phyloP scores from a whole-genome alignment of 495 filamentous ascomycete genomes.

The Hypoxylon fuscum region DNA sequence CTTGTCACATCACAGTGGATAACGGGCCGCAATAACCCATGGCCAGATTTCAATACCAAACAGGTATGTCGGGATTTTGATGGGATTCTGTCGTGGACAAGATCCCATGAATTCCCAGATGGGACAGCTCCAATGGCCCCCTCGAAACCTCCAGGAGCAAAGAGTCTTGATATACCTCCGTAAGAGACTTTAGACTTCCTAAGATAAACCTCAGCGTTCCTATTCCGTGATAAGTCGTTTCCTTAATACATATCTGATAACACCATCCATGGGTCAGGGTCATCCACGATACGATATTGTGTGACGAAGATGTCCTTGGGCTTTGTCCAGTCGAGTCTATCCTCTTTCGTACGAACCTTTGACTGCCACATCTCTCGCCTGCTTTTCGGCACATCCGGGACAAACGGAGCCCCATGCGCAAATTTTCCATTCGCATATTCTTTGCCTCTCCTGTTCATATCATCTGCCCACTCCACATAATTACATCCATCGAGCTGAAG shows the following conservation, averaged over 20 bases:
- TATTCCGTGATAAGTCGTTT: too few species aligned
- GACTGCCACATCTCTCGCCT: not conserved
- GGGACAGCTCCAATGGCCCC: too few species aligned
- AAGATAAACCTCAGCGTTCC: too few species aligned
- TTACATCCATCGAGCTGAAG: conserved; percentile 47
- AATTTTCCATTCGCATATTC: not conserved
- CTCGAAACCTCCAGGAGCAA: too few species aligned
- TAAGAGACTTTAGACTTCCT: too few species aligned
- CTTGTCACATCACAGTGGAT: conserved; percentile 43
- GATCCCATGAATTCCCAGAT: not conserved
- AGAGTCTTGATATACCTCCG: too few species aligned
- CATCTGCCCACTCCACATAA: conserved; percentile 45
- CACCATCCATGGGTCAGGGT: conserved; percentile 2
- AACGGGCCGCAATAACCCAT: conserved; percentile 19
- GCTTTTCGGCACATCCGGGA: not conserved
- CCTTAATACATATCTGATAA: not conserved
- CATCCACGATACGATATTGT: conserved; percentile 2
- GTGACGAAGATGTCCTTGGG: conserved; percentile 4
- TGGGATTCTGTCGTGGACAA: conserved; percentile 23
- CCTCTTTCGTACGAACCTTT: not conserved
- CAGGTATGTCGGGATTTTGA: conserved; percentile 40
- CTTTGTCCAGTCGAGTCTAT: conserved; percentile 9
- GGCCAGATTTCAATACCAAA: conserved; percentile 39
- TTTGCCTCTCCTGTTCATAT: conserved; percentile 12
- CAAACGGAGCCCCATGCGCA: too few species aligned